Percentiles rank a stretch among this genome's conserved stretches.
phyloP scores from a whole-genome alignment of 441 rosid species.

The Erodium chrysanthum region DNA sequence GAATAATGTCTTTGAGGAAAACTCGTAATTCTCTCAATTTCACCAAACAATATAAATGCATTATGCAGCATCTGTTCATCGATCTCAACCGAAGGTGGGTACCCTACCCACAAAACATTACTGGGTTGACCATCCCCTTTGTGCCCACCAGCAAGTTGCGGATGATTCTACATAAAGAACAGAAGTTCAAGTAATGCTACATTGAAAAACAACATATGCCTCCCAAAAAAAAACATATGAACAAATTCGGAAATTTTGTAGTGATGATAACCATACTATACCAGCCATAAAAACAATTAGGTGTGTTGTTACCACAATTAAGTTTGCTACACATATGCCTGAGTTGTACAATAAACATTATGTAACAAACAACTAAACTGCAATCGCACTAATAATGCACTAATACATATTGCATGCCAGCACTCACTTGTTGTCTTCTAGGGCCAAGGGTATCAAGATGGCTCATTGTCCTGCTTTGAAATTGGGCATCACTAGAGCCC shows the following conservation, averaged over 20 bases:
- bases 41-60: constrained; percentile 93
- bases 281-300: constrained; percentile 1
- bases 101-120: constrained; percentile 78
- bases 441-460: constrained; percentile 30
- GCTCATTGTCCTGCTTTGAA: constrained; percentile 28
- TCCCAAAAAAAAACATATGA: not conserved
- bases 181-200: too few species aligned
- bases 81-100: constrained; percentile 82
- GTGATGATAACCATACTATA: constrained; percentile 2
- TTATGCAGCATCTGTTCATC: constrained; percentile 92
- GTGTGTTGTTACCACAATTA: not conserved
- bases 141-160: constrained; percentile 39
- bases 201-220: too few species aligned
- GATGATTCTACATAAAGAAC: constrained; percentile 31
- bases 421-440: constrained; percentile 47
- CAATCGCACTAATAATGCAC: not conserved
- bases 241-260: not conserved
- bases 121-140: constrained; percentile 64
- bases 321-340: not conserved
- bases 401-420: constrained; percentile 7
- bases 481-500: constrained; percentile 42
- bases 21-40: constrained; percentile 82
- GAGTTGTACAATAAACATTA: not conserved
- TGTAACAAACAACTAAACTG: constrained; percentile 1
- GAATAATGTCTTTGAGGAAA: constrained; percentile 76